Evolutionary conservation across 1,284 basidiomycete genomes (phyloP).

Genomic region (Farysia itapuensis): DNA sequence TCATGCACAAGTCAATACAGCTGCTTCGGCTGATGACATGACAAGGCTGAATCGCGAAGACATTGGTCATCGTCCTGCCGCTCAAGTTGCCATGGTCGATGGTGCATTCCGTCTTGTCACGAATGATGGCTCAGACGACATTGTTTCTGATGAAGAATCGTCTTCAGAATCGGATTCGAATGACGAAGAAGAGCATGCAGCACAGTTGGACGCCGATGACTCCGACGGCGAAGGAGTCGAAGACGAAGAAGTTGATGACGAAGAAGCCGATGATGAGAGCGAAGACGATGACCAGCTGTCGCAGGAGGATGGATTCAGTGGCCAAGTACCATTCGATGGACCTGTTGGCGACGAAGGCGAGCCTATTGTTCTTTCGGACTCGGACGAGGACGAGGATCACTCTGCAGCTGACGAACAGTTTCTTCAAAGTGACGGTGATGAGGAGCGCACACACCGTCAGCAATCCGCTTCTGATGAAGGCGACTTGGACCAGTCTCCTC

Average conservation of each 20-base stretch:
- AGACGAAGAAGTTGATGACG: slow-evolving; percentile 6
- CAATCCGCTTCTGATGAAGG: too few relatives aligned
- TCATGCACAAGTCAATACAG: background rate
- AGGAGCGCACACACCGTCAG: too few relatives aligned
- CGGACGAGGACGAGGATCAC: slow-evolving; percentile 14
- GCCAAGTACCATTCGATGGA: slow-evolving; percentile 15
- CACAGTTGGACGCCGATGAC: background rate
- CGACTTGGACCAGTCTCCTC: too few relatives aligned
- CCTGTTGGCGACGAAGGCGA: slow-evolving; percentile 25
- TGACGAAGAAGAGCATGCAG: background rate
- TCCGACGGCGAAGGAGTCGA: background rate
- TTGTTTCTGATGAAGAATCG: background rate
- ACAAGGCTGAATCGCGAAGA: too few relatives aligned
- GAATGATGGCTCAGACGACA: background rate
- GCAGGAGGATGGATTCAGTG: slow-evolving; percentile 5
- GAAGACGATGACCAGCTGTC: slow-evolving; percentile 4
- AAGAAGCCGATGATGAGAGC: slow-evolving; percentile 1
- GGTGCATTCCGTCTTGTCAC: slow-evolving; percentile 17
- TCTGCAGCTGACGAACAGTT: too few relatives aligned
- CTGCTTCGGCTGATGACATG: background rate
- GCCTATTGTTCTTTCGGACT: slow-evolving; percentile 35
- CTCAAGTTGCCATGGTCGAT: slow-evolving; percentile 25
- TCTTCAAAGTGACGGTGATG: too few relatives aligned
- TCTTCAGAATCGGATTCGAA: background rate
- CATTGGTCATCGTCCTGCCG: slow-evolving; percentile 19